Evolutionary conservation across 2,329 filamentous ascomycete species (phyloP).

Genomic region (Sordariomycetes sp.): DNA sequence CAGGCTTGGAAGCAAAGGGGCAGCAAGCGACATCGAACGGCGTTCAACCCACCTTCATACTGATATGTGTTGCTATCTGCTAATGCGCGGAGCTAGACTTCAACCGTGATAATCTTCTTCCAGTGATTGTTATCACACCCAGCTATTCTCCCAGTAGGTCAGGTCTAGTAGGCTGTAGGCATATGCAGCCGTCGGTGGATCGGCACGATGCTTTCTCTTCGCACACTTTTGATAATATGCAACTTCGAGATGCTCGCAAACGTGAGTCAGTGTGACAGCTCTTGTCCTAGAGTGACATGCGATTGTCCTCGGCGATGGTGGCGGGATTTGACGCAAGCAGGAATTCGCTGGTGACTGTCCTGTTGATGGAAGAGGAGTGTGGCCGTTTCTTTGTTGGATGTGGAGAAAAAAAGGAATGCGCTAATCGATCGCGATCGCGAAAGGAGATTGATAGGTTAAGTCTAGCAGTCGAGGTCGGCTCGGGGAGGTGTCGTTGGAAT

Average conservation of each 20-base stretch:
- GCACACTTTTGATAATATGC: background rate
- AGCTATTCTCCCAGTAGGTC: background rate
- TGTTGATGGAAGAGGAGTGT: background rate
- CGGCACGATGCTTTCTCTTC: background rate
- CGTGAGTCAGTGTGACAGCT: background rate
- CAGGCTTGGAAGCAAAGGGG: background rate
- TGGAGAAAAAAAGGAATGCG: background rate
- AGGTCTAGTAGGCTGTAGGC: background rate
- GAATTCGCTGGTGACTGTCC: background rate
- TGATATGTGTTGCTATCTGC: background rate
- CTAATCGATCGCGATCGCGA: background rate
- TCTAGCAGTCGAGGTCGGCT: background rate
- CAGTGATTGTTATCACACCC: background rate
- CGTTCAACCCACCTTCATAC: conserved; percentile 2
- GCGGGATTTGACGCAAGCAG: background rate
- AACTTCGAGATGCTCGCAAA: background rate
- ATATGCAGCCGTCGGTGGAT: background rate
- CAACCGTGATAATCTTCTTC: background rate
- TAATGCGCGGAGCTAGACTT: background rate
- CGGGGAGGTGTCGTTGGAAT: background rate
- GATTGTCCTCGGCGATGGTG: background rate
- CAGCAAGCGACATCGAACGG: background rate
- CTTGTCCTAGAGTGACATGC: background rate
- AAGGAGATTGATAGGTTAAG: background rate
- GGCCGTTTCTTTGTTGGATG: background rate